phyloP scores from a whole-genome alignment of 2,329 filamentous ascomycete species.

The Fusarium praegraminearum region DNA sequence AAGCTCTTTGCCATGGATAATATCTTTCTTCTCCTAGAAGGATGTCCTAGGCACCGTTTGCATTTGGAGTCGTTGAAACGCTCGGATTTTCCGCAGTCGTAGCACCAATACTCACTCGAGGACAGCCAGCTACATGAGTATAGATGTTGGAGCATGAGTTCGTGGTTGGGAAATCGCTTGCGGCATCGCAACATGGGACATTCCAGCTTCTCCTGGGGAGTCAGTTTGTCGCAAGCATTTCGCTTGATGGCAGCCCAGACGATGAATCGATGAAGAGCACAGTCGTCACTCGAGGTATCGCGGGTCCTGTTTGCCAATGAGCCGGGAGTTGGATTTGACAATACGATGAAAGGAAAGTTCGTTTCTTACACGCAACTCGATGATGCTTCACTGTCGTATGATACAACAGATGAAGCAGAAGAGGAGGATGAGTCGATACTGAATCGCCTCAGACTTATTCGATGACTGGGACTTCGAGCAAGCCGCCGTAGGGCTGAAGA shows the following conservation, averaged over 20 bases:
- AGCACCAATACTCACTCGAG: constrained; percentile 67
- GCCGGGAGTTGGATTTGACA: constrained; percentile 10
- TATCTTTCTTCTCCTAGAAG: constrained; percentile 64
- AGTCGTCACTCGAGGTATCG: constrained; percentile 61
- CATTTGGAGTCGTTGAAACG: constrained; percentile 65
- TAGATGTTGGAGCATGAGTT: constrained; percentile 66
- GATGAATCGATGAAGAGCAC: constrained; percentile 66
- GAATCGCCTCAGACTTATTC: constrained; percentile 50
- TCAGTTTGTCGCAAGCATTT: constrained; percentile 63
- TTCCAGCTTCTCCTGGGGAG: constrained; percentile 60
- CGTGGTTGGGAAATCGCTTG: constrained; percentile 63
- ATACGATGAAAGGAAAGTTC: constrained; percentile 13
- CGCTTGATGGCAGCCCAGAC: constrained; percentile 68
- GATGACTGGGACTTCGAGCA: constrained; percentile 50
- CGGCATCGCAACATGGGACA: constrained; percentile 66
- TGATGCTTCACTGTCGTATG: constrained; percentile 44
- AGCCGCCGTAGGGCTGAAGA: constrained; percentile 52
- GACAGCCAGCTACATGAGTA: constrained; percentile 61
- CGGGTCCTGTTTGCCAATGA: constrained; percentile 54
- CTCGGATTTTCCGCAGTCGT: constrained; percentile 65
- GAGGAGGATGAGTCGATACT: constrained; percentile 49
- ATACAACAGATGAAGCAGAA: constrained; percentile 45
- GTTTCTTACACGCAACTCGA: constrained; percentile 52
- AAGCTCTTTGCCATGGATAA: constrained; percentile 66
- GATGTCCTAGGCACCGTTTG: constrained; percentile 62